Conservation (phyloP, 2,329 filamentous ascomycete species). For the Colletotrichum lindemuthianum region DNA sequence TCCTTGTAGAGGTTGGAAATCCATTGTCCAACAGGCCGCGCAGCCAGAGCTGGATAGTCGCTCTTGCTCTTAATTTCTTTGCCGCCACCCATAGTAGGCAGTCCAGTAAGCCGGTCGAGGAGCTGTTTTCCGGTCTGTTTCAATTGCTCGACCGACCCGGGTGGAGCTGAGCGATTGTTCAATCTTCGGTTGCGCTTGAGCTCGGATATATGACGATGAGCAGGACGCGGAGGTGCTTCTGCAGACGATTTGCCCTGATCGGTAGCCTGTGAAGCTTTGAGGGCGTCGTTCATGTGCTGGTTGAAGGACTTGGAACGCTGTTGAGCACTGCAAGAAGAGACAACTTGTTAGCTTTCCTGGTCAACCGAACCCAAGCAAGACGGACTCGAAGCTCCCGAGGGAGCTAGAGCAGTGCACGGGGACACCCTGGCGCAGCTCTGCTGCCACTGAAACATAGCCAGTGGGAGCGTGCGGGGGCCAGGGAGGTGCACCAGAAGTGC, state of each 20-base stretch:
- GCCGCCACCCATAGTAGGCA: constrained; percentile 61
- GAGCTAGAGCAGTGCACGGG: constrained; percentile 36
- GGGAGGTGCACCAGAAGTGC: constrained; percentile 29
- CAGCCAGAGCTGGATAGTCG: constrained; percentile 63
- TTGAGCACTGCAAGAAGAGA: constrained; percentile 11
- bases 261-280: constrained; percentile 18
- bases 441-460: constrained; percentile 30
- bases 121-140: constrained; percentile 18
- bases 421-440: constrained; percentile 30
- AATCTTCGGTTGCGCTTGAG: constrained; percentile 35
- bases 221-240: neutral
- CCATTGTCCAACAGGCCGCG: constrained; percentile 74
- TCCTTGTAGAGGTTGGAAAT: constrained; percentile 88
- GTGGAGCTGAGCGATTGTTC: constrained; percentile 50
- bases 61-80: constrained; percentile 54
- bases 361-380: constrained; percentile 22
- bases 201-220: constrained; percentile 26
- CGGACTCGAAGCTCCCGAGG: constrained; percentile 34
- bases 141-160: constrained; percentile 26
- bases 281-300: constrained; percentile 27
- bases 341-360: constrained; percentile 27
- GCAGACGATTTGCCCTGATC: constrained; percentile 9
- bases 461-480: constrained; percentile 33
- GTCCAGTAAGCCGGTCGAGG: constrained; percentile 17
- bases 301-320: constrained; percentile 20